Conservation (phyloP, 225 moss, liverwort and hornwort genomes). For the Straminergon stramineum region DNA sequence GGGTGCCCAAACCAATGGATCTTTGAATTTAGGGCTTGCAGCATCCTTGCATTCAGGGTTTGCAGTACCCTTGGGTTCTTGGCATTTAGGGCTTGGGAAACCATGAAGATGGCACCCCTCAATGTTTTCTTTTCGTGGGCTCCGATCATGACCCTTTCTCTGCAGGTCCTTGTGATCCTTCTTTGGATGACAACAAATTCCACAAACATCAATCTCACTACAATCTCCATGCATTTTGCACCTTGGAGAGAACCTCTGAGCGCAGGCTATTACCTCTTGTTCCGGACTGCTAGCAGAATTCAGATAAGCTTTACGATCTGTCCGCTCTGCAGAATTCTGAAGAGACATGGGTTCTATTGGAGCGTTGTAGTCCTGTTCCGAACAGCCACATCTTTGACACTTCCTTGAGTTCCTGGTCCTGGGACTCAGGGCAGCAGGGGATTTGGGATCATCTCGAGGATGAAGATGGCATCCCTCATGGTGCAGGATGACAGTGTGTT, state of each 20-base stretch:
- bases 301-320: background rate
- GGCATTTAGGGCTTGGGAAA: background rate
- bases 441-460: background rate
- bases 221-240: background rate
- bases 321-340: background rate
- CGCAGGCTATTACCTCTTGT: background rate
- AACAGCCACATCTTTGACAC: slow-evolving; percentile 8
- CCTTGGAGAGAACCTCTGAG: background rate
- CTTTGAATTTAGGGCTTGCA: background rate
- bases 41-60: background rate
- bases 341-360: background rate
- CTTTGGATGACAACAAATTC: background rate
- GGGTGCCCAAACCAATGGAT: slow-evolving; percentile 5
- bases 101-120: slow-evolving; percentile 10
- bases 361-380: background rate
- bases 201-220: background rate
- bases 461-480: slow-evolving; percentile 10
- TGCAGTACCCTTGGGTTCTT: background rate
- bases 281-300: background rate
- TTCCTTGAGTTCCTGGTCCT: background rate
- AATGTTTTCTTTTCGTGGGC: background rate
- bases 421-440: background rate
- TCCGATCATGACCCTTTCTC: background rate
- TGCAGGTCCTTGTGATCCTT: background rate
- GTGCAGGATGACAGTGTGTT: slow-evolving; percentile 5